Conservation (phyloP, 176 grass and related monocot genomes). For the Ensete ventricosum region DNA sequence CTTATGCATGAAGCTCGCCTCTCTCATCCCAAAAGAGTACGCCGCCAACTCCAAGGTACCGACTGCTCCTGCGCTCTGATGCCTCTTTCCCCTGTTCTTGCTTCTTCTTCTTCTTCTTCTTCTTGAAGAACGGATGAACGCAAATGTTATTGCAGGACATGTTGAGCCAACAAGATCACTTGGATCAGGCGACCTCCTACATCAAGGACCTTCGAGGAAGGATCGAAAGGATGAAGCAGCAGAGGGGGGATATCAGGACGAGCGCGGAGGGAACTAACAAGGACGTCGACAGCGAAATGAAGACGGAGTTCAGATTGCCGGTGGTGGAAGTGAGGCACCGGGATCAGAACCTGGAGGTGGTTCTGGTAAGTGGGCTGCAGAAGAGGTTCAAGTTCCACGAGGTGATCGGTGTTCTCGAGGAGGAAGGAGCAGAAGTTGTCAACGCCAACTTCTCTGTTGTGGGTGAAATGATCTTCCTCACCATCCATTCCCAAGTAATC, state of each 20-base stretch:
- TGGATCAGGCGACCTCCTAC: slow-evolving; percentile 64
- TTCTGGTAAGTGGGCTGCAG: slow-evolving; percentile 34
- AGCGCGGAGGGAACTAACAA: no score
- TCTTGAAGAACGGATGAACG: no score
- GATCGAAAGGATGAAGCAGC: slow-evolving; percentile 42
- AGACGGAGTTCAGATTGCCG: slow-evolving; percentile 24
- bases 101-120: neutral
- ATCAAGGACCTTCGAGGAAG: slow-evolving; percentile 42
- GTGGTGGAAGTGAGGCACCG: slow-evolving; percentile 54
- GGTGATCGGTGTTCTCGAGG: slow-evolving; percentile 65
- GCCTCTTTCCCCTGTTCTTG: neutral
- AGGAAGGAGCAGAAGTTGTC: slow-evolving; percentile 73
- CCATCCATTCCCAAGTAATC: slow-evolving; percentile 61
- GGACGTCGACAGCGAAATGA: neutral
- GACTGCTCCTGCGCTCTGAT: no score
- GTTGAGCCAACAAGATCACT: slow-evolving; percentile 50
- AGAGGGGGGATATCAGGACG: slow-evolving; percentile 8
- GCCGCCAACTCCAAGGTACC: neutral
- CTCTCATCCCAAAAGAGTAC: neutral
- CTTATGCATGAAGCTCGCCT: slow-evolving; percentile 1
- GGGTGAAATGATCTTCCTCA: slow-evolving; percentile 70
- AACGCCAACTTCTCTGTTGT: slow-evolving; percentile 68
- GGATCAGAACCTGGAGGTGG: slow-evolving; percentile 60
- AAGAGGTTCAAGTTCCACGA: slow-evolving; percentile 51
- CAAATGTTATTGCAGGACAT: slow-evolving; percentile 29